These are phyloP conservation scores for Beauveria bassiana DNA, from an alignment of 2,329 filamentous ascomycete genomes.

Conservation along the genomic window DNA sequence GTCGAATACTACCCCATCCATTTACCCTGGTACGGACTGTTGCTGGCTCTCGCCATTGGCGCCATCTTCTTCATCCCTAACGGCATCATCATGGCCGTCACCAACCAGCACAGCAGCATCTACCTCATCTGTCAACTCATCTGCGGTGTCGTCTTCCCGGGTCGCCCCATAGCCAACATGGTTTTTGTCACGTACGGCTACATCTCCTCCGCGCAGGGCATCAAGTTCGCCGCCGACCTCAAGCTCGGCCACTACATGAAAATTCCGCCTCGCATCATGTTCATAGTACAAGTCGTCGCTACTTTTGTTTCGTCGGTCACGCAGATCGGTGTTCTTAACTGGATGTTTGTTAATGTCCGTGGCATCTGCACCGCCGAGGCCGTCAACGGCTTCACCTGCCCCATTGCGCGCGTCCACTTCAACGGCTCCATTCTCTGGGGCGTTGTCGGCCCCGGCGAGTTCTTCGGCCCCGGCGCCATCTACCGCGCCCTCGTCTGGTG, in stretches of 20 bases:
- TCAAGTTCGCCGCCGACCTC: constrained; percentile 81
- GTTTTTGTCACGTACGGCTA: constrained; percentile 89
- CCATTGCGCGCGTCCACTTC: constrained; percentile 81
- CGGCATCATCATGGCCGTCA: constrained; percentile 88
- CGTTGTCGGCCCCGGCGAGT: constrained; percentile 72
- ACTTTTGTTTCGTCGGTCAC: constrained; percentile 71
- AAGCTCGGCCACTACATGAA: constrained; percentile 89
- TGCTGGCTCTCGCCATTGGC: constrained; percentile 71
- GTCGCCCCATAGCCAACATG: constrained; percentile 84
- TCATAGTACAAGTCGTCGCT: constrained; percentile 69
- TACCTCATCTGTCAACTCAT: constrained; percentile 83
- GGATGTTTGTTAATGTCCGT: constrained; percentile 76
- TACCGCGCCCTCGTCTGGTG: constrained; percentile 75
- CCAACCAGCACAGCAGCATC: constrained; percentile 80
- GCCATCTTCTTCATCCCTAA: constrained; percentile 81
- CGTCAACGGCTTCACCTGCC: constrained; percentile 83
- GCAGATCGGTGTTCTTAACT: constrained; percentile 79
- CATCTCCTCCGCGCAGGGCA: constrained; percentile 79
- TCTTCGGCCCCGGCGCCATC: constrained; percentile 69
- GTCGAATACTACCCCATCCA: constrained; percentile 81
- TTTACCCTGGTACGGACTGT: constrained; percentile 77
- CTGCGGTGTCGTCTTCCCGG: constrained; percentile 74
- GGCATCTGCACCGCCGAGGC: constrained; percentile 71
- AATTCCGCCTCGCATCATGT: constrained; percentile 70
- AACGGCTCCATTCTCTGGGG: constrained; percentile 88